Conservation (phyloP, 192 early-diverging fungal species). For the Entophlyctis helioformis region DNA sequence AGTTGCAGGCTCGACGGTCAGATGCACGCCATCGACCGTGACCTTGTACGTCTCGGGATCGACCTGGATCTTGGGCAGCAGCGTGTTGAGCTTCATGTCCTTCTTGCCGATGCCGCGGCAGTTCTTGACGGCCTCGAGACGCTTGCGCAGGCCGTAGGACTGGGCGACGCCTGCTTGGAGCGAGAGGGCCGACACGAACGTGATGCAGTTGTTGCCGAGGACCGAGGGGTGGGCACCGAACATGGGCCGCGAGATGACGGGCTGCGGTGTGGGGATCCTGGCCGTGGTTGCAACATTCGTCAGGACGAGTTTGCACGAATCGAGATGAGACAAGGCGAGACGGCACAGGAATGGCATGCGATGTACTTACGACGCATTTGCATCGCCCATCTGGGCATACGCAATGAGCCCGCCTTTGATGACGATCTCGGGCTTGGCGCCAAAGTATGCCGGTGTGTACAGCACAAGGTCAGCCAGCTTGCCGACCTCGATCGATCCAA, state of each 20-base stretch:
- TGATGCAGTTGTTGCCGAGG: constrained; percentile 45
- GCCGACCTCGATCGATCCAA: constrained; percentile 88
- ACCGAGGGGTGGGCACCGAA: constrained; percentile 62
- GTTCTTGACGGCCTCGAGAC: constrained; percentile 53
- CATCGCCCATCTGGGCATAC: constrained; percentile 81
- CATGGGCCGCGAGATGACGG: constrained; percentile 73
- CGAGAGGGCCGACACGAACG: constrained; percentile 74
- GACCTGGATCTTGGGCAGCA: constrained; percentile 62
- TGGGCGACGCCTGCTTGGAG: constrained; percentile 38
- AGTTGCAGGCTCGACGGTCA: constrained; percentile 65
- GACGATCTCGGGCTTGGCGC: constrained; percentile 72
- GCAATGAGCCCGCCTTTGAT: constrained; percentile 84
- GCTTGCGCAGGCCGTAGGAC: constrained; percentile 58
- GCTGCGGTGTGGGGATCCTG: constrained; percentile 84
- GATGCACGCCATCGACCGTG: constrained; percentile 57
- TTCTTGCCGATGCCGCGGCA: constrained; percentile 70
- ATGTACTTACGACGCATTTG: constrained; percentile 63
- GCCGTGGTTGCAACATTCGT: not conserved
- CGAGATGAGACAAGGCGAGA: not conserved
- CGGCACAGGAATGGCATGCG: not conserved
- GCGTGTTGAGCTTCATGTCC: constrained; percentile 79
- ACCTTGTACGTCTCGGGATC: constrained; percentile 92
- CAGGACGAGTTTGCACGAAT: not conserved
- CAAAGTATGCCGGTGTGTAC: constrained; percentile 77
- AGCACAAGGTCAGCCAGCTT: constrained; percentile 91